Conservation (phyloP, 2,329 filamentous ascomycete genomes). For the Pyrenochaeta sp. region DNA sequence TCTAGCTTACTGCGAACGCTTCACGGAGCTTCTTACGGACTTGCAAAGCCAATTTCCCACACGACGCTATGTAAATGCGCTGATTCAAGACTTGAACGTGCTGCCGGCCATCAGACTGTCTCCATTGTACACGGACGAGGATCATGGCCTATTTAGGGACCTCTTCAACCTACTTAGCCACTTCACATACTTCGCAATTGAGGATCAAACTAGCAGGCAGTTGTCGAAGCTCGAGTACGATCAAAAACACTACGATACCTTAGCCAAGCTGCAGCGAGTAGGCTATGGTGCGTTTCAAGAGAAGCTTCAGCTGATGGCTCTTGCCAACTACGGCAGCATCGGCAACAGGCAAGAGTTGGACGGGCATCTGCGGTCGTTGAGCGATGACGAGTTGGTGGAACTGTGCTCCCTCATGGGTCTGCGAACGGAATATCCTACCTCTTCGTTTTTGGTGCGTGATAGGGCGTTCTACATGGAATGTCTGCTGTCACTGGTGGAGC, state of each 20-base stretch:
- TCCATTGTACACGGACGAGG: slow-evolving; percentile 75
- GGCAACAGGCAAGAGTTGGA: slow-evolving; percentile 81
- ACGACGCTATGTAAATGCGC: slow-evolving; percentile 87
- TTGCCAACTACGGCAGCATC: slow-evolving; percentile 92
- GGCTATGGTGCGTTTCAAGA: slow-evolving; percentile 81
- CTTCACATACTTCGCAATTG: slow-evolving; percentile 86
- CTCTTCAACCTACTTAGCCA: slow-evolving; percentile 81
- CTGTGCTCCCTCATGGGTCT: slow-evolving; percentile 78
- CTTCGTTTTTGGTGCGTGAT: slow-evolving; percentile 68
- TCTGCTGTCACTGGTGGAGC: slow-evolving; percentile 77
- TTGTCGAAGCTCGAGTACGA: slow-evolving; percentile 76
- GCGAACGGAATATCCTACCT: slow-evolving; percentile 80
- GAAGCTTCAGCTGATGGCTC: slow-evolving; percentile 86
- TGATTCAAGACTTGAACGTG: slow-evolving; percentile 85
- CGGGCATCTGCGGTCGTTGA: slow-evolving; percentile 74
- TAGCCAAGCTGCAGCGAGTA: slow-evolving; percentile 81
- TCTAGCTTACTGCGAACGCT: slow-evolving; percentile 86
- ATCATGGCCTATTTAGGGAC: slow-evolving; percentile 80
- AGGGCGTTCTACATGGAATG: slow-evolving; percentile 74
- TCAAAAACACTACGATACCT: slow-evolving; percentile 75
- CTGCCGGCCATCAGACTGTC: slow-evolving; percentile 80
- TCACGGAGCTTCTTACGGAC: slow-evolving; percentile 88
- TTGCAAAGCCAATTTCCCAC: slow-evolving; percentile 93
- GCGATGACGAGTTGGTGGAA: slow-evolving; percentile 74
- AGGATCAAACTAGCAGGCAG: slow-evolving; percentile 87